phyloP scores from a whole-genome alignment of 305 asterid species.

The Fraxinus velutina region DNA sequence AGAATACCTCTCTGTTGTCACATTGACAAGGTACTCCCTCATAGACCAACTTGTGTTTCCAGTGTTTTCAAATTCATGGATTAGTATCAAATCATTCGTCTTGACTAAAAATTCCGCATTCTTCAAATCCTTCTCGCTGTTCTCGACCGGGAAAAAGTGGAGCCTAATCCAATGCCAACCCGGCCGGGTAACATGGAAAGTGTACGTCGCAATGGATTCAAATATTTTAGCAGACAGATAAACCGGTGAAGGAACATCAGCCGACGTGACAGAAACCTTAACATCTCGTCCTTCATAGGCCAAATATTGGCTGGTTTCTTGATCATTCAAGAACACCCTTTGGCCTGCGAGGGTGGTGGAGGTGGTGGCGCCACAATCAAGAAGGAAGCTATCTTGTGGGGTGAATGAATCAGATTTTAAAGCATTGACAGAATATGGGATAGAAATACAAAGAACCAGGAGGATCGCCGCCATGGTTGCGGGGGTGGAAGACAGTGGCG shows the following conservation, averaged over 20 bases:
- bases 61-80: constrained; percentile 42
- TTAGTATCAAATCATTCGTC: constrained; percentile 48
- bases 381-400: constrained; percentile 56
- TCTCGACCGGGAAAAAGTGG: constrained; percentile 57
- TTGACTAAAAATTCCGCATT: constrained; percentile 50
- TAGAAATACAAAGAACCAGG: constrained; percentile 36
- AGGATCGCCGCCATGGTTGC: constrained; percentile 34
- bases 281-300: constrained; percentile 39
- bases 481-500: constrained; percentile 19
- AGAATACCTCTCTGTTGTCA: constrained; percentile 53
- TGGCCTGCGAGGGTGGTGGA: constrained; percentile 36
- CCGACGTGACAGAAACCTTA: constrained; percentile 33
- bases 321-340: constrained; percentile 42
- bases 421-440: constrained; percentile 13
- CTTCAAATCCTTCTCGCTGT: constrained; percentile 42
- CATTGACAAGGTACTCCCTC: constrained; percentile 64
- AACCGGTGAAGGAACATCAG: constrained; percentile 45
- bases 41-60: constrained; percentile 26
- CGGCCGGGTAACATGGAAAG: constrained; percentile 64
- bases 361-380: constrained; percentile 54
- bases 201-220: constrained; percentile 52
- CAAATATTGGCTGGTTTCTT: constrained; percentile 38
- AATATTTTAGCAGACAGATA: constrained; percentile 59
- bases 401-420: constrained; percentile 41
- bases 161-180: constrained; percentile 95